Conservation (phyloP, 805 yeast genomes). For the Candida xiaguanensis region DNA sequence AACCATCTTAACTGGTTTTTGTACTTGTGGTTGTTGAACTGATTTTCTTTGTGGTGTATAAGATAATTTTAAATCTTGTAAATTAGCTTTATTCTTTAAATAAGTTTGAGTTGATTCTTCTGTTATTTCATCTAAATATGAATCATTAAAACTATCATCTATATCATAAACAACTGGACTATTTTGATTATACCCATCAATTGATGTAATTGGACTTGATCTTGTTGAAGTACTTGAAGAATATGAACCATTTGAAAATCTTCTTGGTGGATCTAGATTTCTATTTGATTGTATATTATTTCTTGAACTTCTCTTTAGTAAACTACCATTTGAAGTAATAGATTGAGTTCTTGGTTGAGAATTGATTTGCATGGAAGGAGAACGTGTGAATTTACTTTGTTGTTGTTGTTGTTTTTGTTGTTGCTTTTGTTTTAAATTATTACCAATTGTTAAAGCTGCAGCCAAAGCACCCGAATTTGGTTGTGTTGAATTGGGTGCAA, state of each 20-base stretch:
- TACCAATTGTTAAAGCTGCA: slow-evolving; percentile 43
- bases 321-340: slow-evolving; percentile 9
- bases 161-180: slow-evolving; percentile 15
- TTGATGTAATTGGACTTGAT: slow-evolving; percentile 10
- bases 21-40: not conserved
- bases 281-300: slow-evolving; percentile 4
- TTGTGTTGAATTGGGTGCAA: slow-evolving; percentile 27
- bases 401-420: slow-evolving; percentile 1
- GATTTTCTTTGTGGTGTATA: slow-evolving; percentile 14
- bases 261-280: slow-evolving; percentile 6
- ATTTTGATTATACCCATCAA: slow-evolving; percentile 5
- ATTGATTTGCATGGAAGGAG: slow-evolving; percentile 1
- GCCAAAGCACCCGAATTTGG: slow-evolving; percentile 41
- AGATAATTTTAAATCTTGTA: slow-evolving; percentile 32
- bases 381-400: not conserved
- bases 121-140: slow-evolving; percentile 28
- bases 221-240: slow-evolving; percentile 6
- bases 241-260: slow-evolving; percentile 11
- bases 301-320: slow-evolving; percentile 13
- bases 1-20: slow-evolving; percentile 39
- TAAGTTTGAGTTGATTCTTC: slow-evolving; percentile 19
- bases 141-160: slow-evolving; percentile 31
- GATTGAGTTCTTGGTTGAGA: slow-evolving; percentile 4
- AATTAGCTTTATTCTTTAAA: slow-evolving; percentile 28
- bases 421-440: slow-evolving; percentile 16